Evolutionary conservation across 371 early-diverging fungal genomes (phyloP).

Genomic region (Batrachochytrium dendrobatidis): DNA sequence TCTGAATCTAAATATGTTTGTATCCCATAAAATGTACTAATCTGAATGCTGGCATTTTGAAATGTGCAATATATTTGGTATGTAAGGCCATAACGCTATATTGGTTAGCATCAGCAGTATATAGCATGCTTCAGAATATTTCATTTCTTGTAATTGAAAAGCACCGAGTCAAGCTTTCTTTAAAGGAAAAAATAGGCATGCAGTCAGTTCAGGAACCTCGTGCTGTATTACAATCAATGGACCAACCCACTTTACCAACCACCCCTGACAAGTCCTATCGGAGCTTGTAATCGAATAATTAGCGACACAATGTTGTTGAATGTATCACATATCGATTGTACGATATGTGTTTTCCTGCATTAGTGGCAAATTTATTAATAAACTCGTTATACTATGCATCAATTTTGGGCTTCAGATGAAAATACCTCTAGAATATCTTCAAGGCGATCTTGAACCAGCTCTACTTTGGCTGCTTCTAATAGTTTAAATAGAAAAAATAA

Average conservation of each 20-base stretch:
- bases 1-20: no score
- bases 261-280: neutral
- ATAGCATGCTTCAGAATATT: conserved; percentile 21
- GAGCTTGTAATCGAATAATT: neutral
- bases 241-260: neutral
- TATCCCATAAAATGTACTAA: no score
- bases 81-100: conserved; percentile 29
- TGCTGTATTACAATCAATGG: neutral
- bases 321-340: no score
- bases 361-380: conserved; percentile 36
- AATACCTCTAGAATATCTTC: conserved; percentile 71
- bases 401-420: no score
- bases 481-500: no score
- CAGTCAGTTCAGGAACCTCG: neutral
- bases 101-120: conserved; percentile 30
- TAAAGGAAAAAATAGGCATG: neutral
- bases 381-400: no score
- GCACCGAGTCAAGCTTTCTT: neutral
- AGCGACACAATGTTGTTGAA: no score
- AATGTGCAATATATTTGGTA: no score
- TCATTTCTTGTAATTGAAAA: neutral
- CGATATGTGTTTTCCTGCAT: neutral
- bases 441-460: conserved; percentile 55
- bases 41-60: no score
- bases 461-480: conserved; percentile 28